Percentiles rank a stretch among this genome's conserved stretches.
These are phyloP conservation scores for Lojkania enalia DNA, from an alignment of 2,329 filamentous ascomycete species.

Conservation along the genomic window DNA sequence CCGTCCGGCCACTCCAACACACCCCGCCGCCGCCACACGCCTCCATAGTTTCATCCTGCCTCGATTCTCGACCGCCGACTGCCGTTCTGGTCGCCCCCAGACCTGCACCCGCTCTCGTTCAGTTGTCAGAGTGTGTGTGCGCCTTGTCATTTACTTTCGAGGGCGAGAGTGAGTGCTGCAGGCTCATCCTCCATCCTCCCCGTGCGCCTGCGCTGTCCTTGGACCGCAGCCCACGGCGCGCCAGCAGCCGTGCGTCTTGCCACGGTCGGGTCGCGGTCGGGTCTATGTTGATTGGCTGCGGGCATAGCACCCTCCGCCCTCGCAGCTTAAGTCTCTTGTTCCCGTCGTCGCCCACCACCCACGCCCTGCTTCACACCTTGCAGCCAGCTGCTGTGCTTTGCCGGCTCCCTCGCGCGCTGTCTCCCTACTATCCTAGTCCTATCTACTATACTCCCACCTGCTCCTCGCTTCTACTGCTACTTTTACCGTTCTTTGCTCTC, in stretches of 20 bases:
- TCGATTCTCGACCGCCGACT: neutral
- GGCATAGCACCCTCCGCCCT: constrained; percentile 18
- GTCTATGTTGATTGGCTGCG: constrained; percentile 25
- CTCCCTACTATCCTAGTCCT: constrained; percentile 2
- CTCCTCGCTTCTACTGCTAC: constrained; percentile 7
- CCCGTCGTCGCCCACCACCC: constrained; percentile 16
- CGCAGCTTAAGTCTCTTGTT: constrained; percentile 15
- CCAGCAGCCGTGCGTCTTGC: neutral
- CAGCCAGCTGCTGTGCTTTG: constrained; percentile 2
- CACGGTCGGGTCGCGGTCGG: neutral
- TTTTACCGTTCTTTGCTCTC: constrained; percentile 4
- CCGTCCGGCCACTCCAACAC: neutral
- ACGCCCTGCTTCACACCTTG: neutral
- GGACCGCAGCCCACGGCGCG: no score
- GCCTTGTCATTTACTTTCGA: neutral
- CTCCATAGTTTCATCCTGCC: neutral
- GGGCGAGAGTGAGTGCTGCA: neutral
- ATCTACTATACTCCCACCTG: constrained; percentile 8
- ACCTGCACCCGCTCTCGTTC: neutral
- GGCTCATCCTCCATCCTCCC: neutral
- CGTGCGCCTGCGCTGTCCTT: neutral
- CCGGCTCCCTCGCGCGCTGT: constrained; percentile 6
- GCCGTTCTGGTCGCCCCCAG: neutral
- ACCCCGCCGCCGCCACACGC: neutral
- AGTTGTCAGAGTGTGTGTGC: neutral